Conservation (phyloP, 2,329 filamentous ascomycete genomes). For the Anthostomella pinea region DNA sequence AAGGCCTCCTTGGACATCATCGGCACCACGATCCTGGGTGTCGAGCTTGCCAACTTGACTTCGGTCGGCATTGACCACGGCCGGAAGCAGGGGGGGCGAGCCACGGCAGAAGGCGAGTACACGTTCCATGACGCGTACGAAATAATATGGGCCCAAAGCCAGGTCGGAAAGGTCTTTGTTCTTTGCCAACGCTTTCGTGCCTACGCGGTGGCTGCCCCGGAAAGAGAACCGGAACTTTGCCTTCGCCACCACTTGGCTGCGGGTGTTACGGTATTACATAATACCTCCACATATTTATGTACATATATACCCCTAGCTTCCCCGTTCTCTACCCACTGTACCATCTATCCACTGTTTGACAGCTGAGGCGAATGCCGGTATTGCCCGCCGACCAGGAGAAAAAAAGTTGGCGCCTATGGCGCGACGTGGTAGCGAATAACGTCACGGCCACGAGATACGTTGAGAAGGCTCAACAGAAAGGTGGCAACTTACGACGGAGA, state of each 20-base stretch:
- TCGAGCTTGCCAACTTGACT: constrained; percentile 9
- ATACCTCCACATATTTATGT: no score
- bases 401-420: no score
- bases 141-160: constrained; percentile 5
- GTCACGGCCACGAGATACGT: no score
- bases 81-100: neutral
- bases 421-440: no score
- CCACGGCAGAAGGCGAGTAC: neutral
- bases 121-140: constrained; percentile 9
- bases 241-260: constrained; percentile 6
- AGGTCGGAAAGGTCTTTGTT: constrained; percentile 7
- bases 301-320: no score
- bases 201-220: constrained; percentile 7
- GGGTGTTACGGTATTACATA: no score
- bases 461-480: no score
- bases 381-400: no score
- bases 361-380: no score
- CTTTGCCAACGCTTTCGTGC: constrained; percentile 7
- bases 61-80: neutral
- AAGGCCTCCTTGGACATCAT: constrained; percentile 10
- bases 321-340: no score
- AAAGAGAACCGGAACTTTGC: constrained; percentile 6
- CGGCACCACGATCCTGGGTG: constrained; percentile 8
- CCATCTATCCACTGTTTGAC: no score
- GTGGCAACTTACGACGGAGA: no score